Evolutionary conservation across 139 green algal genomes (phyloP).

Genomic region (Picochlorum sp.): DNA sequence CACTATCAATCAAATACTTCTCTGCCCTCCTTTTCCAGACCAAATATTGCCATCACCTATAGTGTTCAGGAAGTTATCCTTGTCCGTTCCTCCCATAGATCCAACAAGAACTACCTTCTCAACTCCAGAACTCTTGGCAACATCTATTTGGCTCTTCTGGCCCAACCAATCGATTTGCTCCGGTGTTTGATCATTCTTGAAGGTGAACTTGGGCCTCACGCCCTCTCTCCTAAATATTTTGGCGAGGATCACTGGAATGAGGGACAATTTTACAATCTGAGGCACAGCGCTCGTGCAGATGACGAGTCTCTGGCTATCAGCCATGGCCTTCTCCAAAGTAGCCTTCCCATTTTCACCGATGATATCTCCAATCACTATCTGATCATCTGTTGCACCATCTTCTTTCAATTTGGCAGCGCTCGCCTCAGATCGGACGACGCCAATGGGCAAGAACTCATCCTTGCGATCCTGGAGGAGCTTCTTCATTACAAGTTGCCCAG

Average conservation of each 20-base stretch:
- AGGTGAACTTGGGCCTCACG: constrained; percentile 44
- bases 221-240: constrained; percentile 15
- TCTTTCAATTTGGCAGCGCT: constrained; percentile 15
- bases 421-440: constrained; percentile 46
- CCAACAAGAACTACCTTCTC: constrained; percentile 45
- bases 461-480: constrained; percentile 39
- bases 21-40: constrained; percentile 80
- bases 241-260: constrained; percentile 18
- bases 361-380: constrained; percentile 37
- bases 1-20: constrained; percentile 64
- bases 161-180: constrained; percentile 79
- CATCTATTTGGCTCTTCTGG: constrained; percentile 75
- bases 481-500: constrained; percentile 53
- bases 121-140: constrained; percentile 55
- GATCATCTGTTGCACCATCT: constrained; percentile 11
- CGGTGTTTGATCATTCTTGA: constrained; percentile 44
- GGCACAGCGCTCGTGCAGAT: constrained; percentile 34
- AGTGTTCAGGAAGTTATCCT: constrained; percentile 51
- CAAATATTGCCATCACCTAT: constrained; percentile 68
- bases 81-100: constrained; percentile 65
- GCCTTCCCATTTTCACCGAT: constrained; percentile 11
- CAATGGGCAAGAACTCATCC: constrained; percentile 28
- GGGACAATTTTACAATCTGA: constrained; percentile 30
- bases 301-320: constrained; percentile 24
- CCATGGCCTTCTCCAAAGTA: constrained; percentile 18